Conservation (phyloP, 177 flowering plant species). For the Telopea speciosissima region DNA sequence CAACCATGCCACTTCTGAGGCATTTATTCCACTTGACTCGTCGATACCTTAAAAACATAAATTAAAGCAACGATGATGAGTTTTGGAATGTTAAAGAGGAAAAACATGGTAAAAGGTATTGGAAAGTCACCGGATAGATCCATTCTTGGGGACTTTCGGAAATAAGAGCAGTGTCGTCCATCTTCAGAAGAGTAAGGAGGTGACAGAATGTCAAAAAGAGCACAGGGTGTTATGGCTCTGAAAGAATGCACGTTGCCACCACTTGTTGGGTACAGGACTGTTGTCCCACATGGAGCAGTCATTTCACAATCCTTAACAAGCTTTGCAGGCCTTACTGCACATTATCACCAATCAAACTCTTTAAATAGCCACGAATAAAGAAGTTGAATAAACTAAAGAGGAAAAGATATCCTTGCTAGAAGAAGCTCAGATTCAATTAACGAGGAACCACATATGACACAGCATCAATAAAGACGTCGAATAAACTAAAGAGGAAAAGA, state of each 20-base stretch:
- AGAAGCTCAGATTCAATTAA: not conserved
- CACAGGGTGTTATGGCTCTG: constrained; percentile 83
- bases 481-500: not conserved
- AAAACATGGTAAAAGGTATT: not conserved
- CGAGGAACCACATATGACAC: not conserved
- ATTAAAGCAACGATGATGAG: not conserved
- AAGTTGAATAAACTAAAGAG: not conserved
- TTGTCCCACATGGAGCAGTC: constrained; percentile 75
- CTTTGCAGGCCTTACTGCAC: constrained; percentile 70
- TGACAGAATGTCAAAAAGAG: constrained; percentile 76
- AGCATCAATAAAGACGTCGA: not conserved
- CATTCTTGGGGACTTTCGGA: constrained; percentile 41
- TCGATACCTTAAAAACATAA: constrained; percentile 25
- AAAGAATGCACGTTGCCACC: constrained; percentile 90
- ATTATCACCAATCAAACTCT: constrained; percentile 1
- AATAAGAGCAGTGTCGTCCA: constrained; percentile 88
- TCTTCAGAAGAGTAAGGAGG: constrained; percentile 82
- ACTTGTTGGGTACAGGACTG: constrained; percentile 63
- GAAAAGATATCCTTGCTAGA: not conserved
- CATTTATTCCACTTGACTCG: constrained; percentile 41
- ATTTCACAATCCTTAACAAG: constrained; percentile 60
- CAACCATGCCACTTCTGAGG: constrained; percentile 65
- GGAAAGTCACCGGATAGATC: constrained; percentile 54
- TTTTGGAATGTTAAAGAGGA: not conserved
- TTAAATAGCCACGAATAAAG: not conserved